A percentile compares a stretch with the other conserved stretches of the same genome.
phyloP scores from a whole-genome alignment of 169 alveolate genomes.

The Eimeria acervulina region DNA sequence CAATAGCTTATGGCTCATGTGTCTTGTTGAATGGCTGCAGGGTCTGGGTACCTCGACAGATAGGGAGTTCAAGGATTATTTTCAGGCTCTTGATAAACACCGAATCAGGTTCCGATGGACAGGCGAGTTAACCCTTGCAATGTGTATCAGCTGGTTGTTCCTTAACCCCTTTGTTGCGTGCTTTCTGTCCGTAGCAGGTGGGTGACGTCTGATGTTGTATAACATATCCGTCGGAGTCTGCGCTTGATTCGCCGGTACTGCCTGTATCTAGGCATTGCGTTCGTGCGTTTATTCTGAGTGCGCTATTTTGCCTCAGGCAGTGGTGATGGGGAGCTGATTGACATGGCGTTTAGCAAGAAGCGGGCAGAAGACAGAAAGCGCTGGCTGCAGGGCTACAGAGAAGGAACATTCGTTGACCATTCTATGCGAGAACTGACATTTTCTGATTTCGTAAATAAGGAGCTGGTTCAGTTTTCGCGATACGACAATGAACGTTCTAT shows the following conservation, averaged over 20 bases:
- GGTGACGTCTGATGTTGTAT: not conserved
- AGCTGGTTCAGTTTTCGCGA: slow-evolving; percentile 98
- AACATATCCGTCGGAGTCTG: not conserved
- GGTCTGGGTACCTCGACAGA: slow-evolving; percentile 99
- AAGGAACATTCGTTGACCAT: slow-evolving; percentile 87
- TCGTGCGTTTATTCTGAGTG: not conserved
- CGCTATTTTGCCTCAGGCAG: slow-evolving; percentile 87
- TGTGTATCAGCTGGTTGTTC: not conserved
- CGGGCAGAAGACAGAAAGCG: slow-evolving; percentile 98
- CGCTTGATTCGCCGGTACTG: not conserved
- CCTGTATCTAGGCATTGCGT: not conserved
- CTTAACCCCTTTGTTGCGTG: not conserved
- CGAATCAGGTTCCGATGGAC: slow-evolving; percentile 93
- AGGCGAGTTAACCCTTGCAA: slow-evolving; percentile 16
- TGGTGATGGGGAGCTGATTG: slow-evolving; percentile 97
- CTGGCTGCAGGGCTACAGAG: slow-evolving; percentile 87
- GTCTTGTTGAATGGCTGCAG: slow-evolving; percentile 52
- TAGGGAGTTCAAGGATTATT: slow-evolving; percentile 99
- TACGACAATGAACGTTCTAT: slow-evolving; percentile 98
- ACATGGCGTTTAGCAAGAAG: slow-evolving; percentile 98
- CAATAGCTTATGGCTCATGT: not conserved
- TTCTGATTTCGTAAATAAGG: slow-evolving; percentile 98
- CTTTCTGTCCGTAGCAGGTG: not conserved
- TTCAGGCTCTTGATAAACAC: slow-evolving; percentile 96
- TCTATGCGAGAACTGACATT: slow-evolving; percentile 87